Conservation (phyloP, 805 yeast genomes). For the Myxozyma udenii region DNA sequence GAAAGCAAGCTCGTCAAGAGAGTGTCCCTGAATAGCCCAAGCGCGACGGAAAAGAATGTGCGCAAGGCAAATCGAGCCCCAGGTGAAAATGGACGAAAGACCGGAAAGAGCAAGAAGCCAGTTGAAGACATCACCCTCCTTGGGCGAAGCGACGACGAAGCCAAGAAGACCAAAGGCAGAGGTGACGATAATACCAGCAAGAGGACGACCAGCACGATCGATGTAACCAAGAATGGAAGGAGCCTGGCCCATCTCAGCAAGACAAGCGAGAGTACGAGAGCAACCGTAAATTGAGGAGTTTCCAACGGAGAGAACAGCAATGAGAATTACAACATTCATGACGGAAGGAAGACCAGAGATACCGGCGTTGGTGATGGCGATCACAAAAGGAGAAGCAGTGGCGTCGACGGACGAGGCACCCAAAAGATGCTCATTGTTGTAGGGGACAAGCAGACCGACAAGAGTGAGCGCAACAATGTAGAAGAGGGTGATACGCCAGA, state of each 20-base stretch:
- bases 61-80: constrained; percentile 70
- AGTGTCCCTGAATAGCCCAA: constrained; percentile 61
- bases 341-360: constrained; percentile 65
- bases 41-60: constrained; percentile 68
- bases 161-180: constrained; percentile 54
- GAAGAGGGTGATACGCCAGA: constrained; percentile 74
- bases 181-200: constrained; percentile 56
- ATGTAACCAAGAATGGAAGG: constrained; percentile 63
- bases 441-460: constrained; percentile 73
- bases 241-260: constrained; percentile 63
- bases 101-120: constrained; percentile 81
- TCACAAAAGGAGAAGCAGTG: constrained; percentile 70
- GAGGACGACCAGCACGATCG: constrained; percentile 76
- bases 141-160: constrained; percentile 59
- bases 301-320: constrained; percentile 70
- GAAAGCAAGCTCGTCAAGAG: constrained; percentile 64
- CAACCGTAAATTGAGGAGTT: constrained; percentile 69
- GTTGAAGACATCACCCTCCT: constrained; percentile 52
- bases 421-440: constrained; percentile 48
- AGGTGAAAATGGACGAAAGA: constrained; percentile 70
- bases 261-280: constrained; percentile 63
- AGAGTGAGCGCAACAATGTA: constrained; percentile 58
- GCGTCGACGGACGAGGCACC: constrained; percentile 52
- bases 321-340: constrained; percentile 66
- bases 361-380: constrained; percentile 65